Evolutionary conservation across 73 alveolate genomes (phyloP).

Genomic region (Breviolum minutum): DNA sequence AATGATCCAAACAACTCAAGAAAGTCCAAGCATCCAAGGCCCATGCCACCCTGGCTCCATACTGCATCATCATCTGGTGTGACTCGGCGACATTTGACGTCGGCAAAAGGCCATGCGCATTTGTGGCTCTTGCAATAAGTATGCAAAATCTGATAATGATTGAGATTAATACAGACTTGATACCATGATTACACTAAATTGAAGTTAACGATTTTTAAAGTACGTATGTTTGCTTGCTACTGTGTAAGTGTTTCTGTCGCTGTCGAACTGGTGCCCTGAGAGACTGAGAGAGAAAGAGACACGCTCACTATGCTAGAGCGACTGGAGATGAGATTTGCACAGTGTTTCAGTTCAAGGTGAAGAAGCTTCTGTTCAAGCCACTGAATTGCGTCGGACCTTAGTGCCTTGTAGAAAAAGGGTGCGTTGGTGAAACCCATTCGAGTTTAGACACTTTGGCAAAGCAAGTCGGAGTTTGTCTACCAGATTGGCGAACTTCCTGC

Average conservation of each 20-base stretch:
- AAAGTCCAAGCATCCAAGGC: neutral
- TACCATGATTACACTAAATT: neutral
- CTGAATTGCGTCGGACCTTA: slow-evolving; percentile 90
- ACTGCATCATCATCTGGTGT: slow-evolving; percentile 80
- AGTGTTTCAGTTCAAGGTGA: neutral
- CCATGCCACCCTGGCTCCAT: slow-evolving; percentile 94
- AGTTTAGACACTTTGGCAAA: neutral
- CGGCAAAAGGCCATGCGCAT: too few relatives aligned
- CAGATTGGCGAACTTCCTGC: neutral
- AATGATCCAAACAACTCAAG: neutral
- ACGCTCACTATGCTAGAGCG: neutral
- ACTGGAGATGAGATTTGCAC: neutral
- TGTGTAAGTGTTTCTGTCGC: too few relatives aligned
- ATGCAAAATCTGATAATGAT: too few relatives aligned
- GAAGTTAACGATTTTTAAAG: neutral
- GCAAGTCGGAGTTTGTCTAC: neutral
- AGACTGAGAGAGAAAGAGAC: neutral
- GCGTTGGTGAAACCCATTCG: neutral
- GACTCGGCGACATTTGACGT: neutral
- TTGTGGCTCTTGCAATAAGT: too few relatives aligned
- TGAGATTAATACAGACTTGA: too few relatives aligned
- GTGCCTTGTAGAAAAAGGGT: neutral
- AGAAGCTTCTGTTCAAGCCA: slow-evolving; percentile 73
- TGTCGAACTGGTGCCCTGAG: neutral
- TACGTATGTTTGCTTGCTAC: too few relatives aligned